These are phyloP conservation scores for Monosporascus sp. DNA, from an alignment of 2,329 filamentous ascomycete species.

Conservation along the genomic window DNA sequence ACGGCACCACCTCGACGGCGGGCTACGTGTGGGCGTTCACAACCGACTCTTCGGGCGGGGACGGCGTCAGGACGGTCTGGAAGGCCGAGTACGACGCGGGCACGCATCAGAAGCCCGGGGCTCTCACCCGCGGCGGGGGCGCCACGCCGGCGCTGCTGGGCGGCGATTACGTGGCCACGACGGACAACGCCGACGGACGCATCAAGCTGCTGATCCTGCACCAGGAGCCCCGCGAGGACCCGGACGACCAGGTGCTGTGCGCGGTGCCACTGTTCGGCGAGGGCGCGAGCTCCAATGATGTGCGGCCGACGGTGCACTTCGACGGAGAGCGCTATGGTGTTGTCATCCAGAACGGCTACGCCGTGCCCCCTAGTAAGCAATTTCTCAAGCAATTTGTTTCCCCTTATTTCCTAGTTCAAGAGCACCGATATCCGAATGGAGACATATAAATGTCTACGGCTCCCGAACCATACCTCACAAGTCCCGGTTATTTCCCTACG, in stretches of 20 bases:
- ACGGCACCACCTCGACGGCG: not conserved
- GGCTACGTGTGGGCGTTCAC: conserved; percentile 7
- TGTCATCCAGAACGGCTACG: not conserved
- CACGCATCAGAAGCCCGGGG: not conserved
- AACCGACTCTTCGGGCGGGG: not conserved
- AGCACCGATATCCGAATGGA: too few species aligned
- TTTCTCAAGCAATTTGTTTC: too few species aligned
- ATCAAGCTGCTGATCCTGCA: not conserved
- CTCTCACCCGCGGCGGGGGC: not conserved
- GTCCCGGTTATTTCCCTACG: too few species aligned
- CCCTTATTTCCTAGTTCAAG: too few species aligned
- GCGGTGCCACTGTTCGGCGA: not conserved
- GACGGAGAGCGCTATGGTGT: not conserved
- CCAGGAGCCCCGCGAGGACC: not conserved
- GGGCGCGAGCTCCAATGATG: not conserved
- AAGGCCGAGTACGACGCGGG: not conserved
- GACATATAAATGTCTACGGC: too few species aligned
- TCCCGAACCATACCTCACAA: too few species aligned
- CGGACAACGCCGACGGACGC: conserved; percentile 2
- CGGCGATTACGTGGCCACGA: not conserved
- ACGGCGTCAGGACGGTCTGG: not conserved
- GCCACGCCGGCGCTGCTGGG: conserved; percentile 1
- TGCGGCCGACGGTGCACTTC: conserved; percentile 3
- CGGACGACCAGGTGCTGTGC: not conserved
- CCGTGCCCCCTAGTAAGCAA: not conserved